Base-by-base conservation (phyloP, 768 basidiomycete species). In the Rhizopogon sp. region DNA sequence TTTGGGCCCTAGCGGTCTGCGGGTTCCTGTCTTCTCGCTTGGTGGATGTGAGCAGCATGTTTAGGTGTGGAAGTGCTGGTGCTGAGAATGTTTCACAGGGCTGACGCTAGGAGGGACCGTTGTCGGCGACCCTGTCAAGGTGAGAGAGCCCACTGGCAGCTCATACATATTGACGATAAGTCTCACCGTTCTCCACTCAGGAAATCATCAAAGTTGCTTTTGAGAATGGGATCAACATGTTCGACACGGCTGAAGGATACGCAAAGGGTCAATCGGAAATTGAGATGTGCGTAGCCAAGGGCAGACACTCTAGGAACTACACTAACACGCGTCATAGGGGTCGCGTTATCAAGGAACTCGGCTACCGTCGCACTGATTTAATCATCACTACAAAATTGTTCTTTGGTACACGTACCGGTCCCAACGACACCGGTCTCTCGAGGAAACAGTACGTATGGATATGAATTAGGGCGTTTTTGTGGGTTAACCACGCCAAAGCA, bases 361-460 rank as follows among this genome's bases (percentile, higher is more conserved):
- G 77, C 6, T 75, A 76, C 64, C 73, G 75, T 43, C 72, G 81
- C 35, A 64, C 67, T 22, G 81, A 84, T 54, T 52, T 81, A 58
- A 65, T 84, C 62, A 70, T 84, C 59, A 74, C 79, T 31, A 84
- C 81, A 59, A 84, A 84, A 59, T 37, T 84, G 59, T 84, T 77
- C 72, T 83, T 82, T 58, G 83, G 83, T 35, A 76, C 77, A 29
- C 67, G 76, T 33, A 61, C 64, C 16, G 79, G 79, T 52, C 79
- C 76, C 9, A 78, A 77, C 46, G 72, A 72, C 47, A 64, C 58
- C 6, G 73, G 71, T 56, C 54, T 75, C 6, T 75, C 69, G 11
- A 66, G 66, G 50, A 67, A 66, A 54, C 67, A 70, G 70, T 64
- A 1, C 33, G 69, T 59, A 20, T 29, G 9, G 20, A 43, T 17